A percentile compares a stretch with the other conserved stretches of the same genome.
Evolutionary conservation across 441 rosid genomes (phyloP).

Genomic region (Jatropha multifida): DNA sequence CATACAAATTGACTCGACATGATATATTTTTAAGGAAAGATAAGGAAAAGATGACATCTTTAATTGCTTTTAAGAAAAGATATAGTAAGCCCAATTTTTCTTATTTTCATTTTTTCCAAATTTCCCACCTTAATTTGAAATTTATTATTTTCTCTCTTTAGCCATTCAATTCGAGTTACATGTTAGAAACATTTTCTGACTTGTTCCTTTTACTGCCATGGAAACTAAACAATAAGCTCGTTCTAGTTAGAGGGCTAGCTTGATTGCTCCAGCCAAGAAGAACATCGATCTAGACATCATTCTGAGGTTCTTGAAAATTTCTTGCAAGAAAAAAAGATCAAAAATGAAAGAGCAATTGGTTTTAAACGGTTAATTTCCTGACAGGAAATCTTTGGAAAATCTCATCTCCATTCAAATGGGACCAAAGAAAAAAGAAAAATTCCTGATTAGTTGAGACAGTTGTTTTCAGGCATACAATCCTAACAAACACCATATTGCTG

Average conservation of each 20-base stretch:
- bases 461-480: conserved; percentile 5
- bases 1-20: conserved; percentile 15
- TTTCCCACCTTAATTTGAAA: not conserved
- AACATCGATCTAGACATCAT: not conserved
- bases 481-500: conserved; percentile 12
- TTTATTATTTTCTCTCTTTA: not conserved
- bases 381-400: not conserved
- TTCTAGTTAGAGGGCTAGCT: not conserved
- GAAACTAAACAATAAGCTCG: not conserved
- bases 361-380: not conserved
- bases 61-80: conserved; percentile 24
- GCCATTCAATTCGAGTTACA: not conserved
- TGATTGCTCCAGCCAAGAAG: not conserved
- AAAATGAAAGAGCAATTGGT: not conserved
- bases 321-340: not conserved
- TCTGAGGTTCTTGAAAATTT: not conserved
- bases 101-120: not conserved
- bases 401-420: conserved; percentile 5
- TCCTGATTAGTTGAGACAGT: conserved; percentile 20
- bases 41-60: conserved; percentile 20
- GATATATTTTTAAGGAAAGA: conserved; percentile 10
- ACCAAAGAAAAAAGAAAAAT: conserved; percentile 1
- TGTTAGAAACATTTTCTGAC: not conserved
- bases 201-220: not conserved
- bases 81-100: conserved; percentile 8